Evolutionary conservation across 495 filamentous ascomycete genomes (phyloP).

Genomic region (Aspergillus heteromorphus): DNA sequence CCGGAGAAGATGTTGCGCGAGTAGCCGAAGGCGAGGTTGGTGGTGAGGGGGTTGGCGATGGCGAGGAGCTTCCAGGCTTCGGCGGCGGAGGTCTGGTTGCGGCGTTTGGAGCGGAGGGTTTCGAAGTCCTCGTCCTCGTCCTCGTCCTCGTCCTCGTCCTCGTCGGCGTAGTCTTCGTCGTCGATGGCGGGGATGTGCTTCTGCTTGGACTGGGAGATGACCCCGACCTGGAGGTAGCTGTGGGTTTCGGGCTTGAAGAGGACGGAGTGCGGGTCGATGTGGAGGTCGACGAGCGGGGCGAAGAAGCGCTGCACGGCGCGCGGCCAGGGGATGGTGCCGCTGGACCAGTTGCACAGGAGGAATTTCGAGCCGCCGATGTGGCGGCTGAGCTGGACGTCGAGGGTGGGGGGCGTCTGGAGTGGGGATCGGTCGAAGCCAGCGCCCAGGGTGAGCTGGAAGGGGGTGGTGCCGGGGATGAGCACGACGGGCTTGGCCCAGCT

Average conservation of each 20-base stretch:
- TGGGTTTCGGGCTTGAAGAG: slow-evolving; percentile 15
- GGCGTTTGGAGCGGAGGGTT: slow-evolving; percentile 15
- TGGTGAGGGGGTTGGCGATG: slow-evolving; percentile 23
- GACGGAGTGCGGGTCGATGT: slow-evolving; percentile 18
- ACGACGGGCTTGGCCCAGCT: slow-evolving; percentile 25
- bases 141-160: too few species aligned
- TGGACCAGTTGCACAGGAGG: slow-evolving; percentile 32
- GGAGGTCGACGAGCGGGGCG: slow-evolving; percentile 18
- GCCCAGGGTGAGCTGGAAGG: slow-evolving; percentile 27
- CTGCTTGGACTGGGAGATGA: slow-evolving; percentile 23
- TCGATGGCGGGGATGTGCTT: slow-evolving; percentile 10
- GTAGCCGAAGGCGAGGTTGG: slow-evolving; percentile 29
- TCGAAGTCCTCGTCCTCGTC: slow-evolving; percentile 22
- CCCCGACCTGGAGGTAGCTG: slow-evolving; percentile 32
- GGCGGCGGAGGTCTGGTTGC: slow-evolving; percentile 18
- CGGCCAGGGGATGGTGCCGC: slow-evolving; percentile 34
- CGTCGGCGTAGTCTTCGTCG: slow-evolving; percentile 28
- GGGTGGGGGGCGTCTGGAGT: slow-evolving; percentile 21
- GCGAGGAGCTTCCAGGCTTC: slow-evolving; percentile 32
- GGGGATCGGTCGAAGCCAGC: slow-evolving; percentile 26
- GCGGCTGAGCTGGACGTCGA: slow-evolving; percentile 28
- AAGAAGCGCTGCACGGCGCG: slow-evolving; percentile 17
- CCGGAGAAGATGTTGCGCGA: slow-evolving; percentile 41
- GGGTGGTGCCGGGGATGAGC: slow-evolving; percentile 29
- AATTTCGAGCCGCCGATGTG: slow-evolving; percentile 26